A percentile compares a stretch with the other conserved stretches of the same genome.
phyloP scores from a whole-genome alignment of 495 filamentous ascomycete genomes.

The Wilcoxina mikolae region DNA sequence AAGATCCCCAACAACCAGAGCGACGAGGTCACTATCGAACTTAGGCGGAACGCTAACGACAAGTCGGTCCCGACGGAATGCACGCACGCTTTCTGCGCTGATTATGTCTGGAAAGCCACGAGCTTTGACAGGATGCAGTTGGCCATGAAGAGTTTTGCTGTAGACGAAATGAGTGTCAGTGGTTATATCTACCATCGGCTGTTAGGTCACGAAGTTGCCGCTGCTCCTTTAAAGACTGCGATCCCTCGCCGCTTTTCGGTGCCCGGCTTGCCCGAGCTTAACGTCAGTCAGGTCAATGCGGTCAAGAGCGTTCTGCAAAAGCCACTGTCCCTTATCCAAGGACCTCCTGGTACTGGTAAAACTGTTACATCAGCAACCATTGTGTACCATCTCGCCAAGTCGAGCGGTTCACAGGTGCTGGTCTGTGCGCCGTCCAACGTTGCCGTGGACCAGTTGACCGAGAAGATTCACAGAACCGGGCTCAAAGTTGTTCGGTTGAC shows the following conservation, averaged over 20 bases:
- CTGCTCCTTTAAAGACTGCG: conserved; percentile 89
- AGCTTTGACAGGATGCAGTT: conserved; percentile 98
- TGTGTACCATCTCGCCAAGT: conserved; percentile 92
- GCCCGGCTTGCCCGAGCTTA: conserved; percentile 87
- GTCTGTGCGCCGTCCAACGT: conserved; percentile 98
- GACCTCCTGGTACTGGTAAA: conserved; percentile 93
- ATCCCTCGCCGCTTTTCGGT: conserved; percentile 95
- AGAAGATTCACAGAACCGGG: conserved; percentile 87
- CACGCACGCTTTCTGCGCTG: conserved; percentile 93
- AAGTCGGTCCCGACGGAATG: conserved; percentile 95
- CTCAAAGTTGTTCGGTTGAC: conserved; percentile 97
- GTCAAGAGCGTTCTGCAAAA: conserved; percentile 92
- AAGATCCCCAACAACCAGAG: conserved; percentile 99
- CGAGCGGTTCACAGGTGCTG: conserved; percentile 85
- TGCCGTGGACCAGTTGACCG: conserved; percentile 94
- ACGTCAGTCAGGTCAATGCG: conserved; percentile 87
- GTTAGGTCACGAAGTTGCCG: conserved; percentile 88
- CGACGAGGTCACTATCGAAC: conserved; percentile 90
- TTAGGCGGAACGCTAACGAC: conserved; percentile 77
- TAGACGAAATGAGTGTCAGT: conserved; percentile 96
- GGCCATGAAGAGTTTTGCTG: conserved; percentile 97
- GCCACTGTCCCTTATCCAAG: conserved; percentile 89
- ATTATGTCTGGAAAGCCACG: conserved; percentile 99
- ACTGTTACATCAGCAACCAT: conserved; percentile 99
- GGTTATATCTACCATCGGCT: conserved; percentile 98